Evolutionary conservation across 352 stramenopile genomes (phyloP), one percentile per base, ranked within the genome.

Genomic region (Phytophthora fragariaefolia): DNA sequence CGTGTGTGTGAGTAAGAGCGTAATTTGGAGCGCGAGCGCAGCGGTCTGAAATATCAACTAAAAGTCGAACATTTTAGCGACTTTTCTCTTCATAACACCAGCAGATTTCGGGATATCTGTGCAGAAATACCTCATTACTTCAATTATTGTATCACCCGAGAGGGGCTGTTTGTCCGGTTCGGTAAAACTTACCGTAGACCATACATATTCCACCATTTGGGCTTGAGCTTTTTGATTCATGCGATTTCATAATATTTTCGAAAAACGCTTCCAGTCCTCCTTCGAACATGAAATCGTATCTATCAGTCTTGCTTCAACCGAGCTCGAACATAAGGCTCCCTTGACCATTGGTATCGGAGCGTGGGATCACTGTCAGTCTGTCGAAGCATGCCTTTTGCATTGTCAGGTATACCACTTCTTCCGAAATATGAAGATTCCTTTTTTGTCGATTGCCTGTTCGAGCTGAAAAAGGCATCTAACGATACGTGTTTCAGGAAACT

Each of bases 161-260:
- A 12, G 7, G 50, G 18, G 13, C 32, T 48, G 22, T 36, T 48
- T 2, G 50, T 58, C 15, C 50, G 50, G 13, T 38, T 58, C 4
- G 34, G 13, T 8, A 58, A 23, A 13, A 47, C 22, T 30, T 58
- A 12, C 15, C 20, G 8, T 15, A 58, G 18, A 24, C 32, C 20
- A 17, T 30, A 34, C 2, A 46, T 15, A 47, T n/a, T 48, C 50
- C 50, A 58, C 32, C 32, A 58, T 17, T 23, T 13, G 2, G 18
- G 4, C n/a, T 47, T 46, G 27, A 60, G 51, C n/a, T 60, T 60
- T 6, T 53, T 26, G 27, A 59, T 59, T 42, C 20, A 55, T 1
- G 20, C 48, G 9, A 20, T 63, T 17, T 54, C 36, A 23, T 48
- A 55, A 48, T 54, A 63, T 18, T 63, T 48, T 43, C 55, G n/a